Evolutionary conservation across 208 protist species (phyloP).

Genomic region (Acanthamoeba culbertsoni): DNA sequence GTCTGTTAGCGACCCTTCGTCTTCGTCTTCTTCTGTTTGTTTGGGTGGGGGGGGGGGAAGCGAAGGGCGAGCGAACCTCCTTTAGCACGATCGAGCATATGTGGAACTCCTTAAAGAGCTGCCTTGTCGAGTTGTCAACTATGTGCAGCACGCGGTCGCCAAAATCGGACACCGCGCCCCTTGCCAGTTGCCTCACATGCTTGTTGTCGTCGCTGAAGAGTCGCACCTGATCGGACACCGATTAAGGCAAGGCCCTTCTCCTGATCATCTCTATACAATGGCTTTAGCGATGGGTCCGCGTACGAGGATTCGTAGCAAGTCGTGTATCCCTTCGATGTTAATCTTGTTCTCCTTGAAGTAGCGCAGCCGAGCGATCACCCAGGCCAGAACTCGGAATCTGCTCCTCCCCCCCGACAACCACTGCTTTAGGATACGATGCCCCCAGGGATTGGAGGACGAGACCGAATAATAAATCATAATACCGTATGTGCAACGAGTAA

Average conservation of each 20-base stretch:
- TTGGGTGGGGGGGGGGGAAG: not conserved
- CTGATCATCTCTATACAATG: too few species aligned
- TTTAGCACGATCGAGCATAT: conserved; percentile 2
- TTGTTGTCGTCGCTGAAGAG: conserved; percentile 50
- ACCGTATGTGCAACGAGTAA: conserved; percentile 32
- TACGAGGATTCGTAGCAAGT: conserved; percentile 15
- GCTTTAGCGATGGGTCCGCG: too few species aligned
- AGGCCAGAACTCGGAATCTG: conserved; percentile 41
- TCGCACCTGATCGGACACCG: not conserved
- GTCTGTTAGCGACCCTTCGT: not conserved
- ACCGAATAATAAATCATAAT: not conserved
- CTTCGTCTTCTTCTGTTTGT: not conserved
- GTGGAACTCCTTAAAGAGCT: conserved; percentile 46
- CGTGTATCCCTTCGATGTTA: conserved; percentile 1
- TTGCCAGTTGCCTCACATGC: conserved; percentile 1
- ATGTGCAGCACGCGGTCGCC: conserved; percentile 48
- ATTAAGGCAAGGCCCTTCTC: too few species aligned
- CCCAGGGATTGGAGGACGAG: not conserved
- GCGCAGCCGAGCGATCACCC: conserved; percentile 31
- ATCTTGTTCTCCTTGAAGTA: conserved; percentile 55
- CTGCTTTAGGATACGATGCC: not conserved
- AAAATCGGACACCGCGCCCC: conserved; percentile 2
- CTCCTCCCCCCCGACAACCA: not conserved
- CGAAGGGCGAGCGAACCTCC: conserved; percentile 21
- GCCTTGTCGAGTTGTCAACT: not conserved